Evolutionary conservation across 148 eudicot species (phyloP).

Genomic region (Amaranthus palmeri): DNA sequence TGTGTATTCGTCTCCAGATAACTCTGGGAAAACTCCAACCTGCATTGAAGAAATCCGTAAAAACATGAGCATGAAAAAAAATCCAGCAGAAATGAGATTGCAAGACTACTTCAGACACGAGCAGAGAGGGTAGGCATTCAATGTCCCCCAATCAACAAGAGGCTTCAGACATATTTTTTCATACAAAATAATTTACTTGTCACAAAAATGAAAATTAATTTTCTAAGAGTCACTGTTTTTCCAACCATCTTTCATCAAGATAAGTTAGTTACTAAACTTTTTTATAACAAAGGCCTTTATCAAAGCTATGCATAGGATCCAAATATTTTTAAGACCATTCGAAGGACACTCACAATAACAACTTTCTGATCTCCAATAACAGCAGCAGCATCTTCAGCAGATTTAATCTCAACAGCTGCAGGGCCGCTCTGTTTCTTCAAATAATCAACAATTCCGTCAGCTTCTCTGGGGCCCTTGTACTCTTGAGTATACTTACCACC

Average conservation of each 20-base stretch:
- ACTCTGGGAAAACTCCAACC: conserved; percentile 85
- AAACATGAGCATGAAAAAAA: neutral
- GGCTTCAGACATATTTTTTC: too few species aligned
- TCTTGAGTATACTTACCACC: conserved; percentile 72
- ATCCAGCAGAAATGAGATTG: neutral
- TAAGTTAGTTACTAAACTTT: too few species aligned
- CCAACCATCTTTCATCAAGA: too few species aligned
- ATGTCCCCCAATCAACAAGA: too few species aligned
- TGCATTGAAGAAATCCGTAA: conserved; percentile 17
- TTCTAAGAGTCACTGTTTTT: too few species aligned
- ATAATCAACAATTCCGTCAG: conserved; percentile 70
- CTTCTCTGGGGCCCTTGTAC: conserved; percentile 91
- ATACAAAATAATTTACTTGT: too few species aligned
- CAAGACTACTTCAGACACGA: neutral
- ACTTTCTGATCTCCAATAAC: conserved; percentile 45
- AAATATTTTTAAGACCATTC: too few species aligned
- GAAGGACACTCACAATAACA: conserved; percentile 49
- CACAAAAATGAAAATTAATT: too few species aligned
- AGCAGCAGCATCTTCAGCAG: conserved; percentile 42
- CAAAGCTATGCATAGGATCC: too few species aligned
- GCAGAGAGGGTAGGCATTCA: too few species aligned
- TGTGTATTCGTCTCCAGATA: conserved; percentile 72
- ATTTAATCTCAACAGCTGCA: conserved; percentile 65
- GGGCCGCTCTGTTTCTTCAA: conserved; percentile 84
- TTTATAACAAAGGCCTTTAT: too few species aligned